phyloP scores from a whole-genome alignment of 306 rosid species.

The Castanospermum australe region DNA sequence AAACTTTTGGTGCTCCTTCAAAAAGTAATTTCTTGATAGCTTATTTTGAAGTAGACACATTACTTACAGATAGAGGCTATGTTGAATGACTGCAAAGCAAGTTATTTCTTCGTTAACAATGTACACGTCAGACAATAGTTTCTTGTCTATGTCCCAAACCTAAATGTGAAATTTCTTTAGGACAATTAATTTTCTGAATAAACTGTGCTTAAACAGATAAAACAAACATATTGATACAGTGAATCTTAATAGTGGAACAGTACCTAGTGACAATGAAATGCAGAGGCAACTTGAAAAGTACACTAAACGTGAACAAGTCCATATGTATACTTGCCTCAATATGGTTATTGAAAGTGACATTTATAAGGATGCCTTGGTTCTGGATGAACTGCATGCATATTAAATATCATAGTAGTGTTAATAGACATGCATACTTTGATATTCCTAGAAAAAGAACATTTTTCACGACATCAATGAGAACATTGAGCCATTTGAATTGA shows the following conservation, averaged over 20 bases:
- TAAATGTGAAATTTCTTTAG: conserved; percentile 30
- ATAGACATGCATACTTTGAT: background rate
- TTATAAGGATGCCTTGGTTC: conserved; percentile 70
- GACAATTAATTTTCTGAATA: conserved; percentile 8
- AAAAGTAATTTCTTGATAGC: background rate
- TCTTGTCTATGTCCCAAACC: conserved; percentile 89
- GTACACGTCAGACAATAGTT: conserved; percentile 48
- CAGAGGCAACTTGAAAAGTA: background rate
- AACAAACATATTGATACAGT: background rate
- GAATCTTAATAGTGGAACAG: background rate
- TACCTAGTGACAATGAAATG: background rate
- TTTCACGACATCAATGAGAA: background rate
- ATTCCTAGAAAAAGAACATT: background rate
- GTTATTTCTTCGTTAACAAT: conserved; percentile 60
- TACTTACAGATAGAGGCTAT: conserved; percentile 67
- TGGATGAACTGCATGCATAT: conserved; percentile 58
- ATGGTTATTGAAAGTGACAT: conserved; percentile 58
- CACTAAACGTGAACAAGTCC: background rate
- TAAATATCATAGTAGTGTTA: conserved; percentile 17
- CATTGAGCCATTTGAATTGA: background rate
- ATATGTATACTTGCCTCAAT: conserved; percentile 64
- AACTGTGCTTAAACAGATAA: background rate
- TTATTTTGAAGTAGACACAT: background rate
- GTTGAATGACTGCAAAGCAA: conserved; percentile 56
- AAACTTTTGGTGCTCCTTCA: background rate